phyloP scores from a whole-genome alignment of 225 moss, liverwort and hornwort species.

The Pseudisothecium myosuroides region DNA sequence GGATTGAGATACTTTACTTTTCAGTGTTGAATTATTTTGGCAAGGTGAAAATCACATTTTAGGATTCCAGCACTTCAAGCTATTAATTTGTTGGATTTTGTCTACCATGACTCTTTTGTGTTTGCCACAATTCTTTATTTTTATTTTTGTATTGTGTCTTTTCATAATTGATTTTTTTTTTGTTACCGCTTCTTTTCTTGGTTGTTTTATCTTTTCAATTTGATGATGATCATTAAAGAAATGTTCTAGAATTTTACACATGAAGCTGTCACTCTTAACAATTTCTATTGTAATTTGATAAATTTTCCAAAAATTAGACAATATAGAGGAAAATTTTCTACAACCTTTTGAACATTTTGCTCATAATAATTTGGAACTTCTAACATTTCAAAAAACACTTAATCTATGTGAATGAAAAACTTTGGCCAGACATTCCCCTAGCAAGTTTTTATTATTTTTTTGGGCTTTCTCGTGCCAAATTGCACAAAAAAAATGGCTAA shows the following conservation, averaged over 20 bases:
- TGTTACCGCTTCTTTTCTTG: rapidly evolving
- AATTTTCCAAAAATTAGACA: not conserved
- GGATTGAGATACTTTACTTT: not conserved
- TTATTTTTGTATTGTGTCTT: not conserved
- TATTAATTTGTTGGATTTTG: not conserved
- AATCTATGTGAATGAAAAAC: too few relatives aligned
- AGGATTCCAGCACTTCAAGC: rapidly evolving
- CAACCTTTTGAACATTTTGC: not conserved
- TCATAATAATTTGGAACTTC: not conserved
- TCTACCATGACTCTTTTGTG: not conserved
- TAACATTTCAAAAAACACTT: not conserved
- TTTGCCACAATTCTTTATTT: rapidly evolving
- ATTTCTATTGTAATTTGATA: not conserved
- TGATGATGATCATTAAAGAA: not conserved
- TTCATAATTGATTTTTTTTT: too few relatives aligned
- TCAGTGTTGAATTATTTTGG: not conserved
- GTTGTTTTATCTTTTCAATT: not conserved
- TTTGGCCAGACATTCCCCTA: too few relatives aligned
- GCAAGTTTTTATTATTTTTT: too few relatives aligned
- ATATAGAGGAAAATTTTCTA: too few relatives aligned
- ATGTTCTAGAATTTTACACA: not conserved
- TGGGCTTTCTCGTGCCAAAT: too few relatives aligned
- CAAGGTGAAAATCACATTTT: not conserved
- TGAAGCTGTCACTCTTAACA: not conserved
- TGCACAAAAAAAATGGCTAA: too few relatives aligned